These are phyloP conservation scores for Solanum ossicruentum DNA, from an alignment of 257 asterid species.

Conservation along the genomic window DNA sequence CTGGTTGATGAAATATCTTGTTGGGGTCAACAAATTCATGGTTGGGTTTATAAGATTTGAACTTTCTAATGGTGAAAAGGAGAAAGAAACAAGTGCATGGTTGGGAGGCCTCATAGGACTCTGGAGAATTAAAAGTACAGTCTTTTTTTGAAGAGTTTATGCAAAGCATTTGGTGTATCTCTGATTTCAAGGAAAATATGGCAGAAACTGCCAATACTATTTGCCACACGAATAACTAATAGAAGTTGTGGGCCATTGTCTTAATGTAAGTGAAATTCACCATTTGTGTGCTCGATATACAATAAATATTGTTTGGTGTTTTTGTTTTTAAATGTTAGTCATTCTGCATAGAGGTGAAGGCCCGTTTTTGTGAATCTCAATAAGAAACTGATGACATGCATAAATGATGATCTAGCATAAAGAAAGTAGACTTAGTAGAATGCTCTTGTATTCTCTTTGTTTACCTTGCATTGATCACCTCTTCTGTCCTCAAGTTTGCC, in stretches of 20 bases:
- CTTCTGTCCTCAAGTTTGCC: background rate
- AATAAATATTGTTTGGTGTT: background rate
- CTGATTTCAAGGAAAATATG: background rate
- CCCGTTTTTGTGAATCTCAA: background rate
- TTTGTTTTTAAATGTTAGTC: background rate
- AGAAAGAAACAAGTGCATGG: background rate
- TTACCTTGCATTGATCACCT: background rate
- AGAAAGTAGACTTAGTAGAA: background rate
- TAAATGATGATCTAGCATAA: background rate
- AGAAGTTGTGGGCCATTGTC: background rate
- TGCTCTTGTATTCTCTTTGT: background rate
- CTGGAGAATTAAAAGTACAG: background rate
- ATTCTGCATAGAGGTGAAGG: background rate
- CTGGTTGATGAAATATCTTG: background rate
- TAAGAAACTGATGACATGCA: background rate
- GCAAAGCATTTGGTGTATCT: background rate
- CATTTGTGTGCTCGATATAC: background rate
- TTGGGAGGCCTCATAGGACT: background rate
- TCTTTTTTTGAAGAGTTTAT: background rate
- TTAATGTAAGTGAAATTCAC: background rate
- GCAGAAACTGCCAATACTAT: background rate
- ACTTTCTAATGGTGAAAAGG: background rate
- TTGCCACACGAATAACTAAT: background rate
- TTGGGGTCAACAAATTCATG: background rate
- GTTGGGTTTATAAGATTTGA: background rate